These are phyloP conservation scores for Marasmius oreades DNA, from an alignment of 1,284 basidiomycete genomes.

Conservation along the genomic window DNA sequence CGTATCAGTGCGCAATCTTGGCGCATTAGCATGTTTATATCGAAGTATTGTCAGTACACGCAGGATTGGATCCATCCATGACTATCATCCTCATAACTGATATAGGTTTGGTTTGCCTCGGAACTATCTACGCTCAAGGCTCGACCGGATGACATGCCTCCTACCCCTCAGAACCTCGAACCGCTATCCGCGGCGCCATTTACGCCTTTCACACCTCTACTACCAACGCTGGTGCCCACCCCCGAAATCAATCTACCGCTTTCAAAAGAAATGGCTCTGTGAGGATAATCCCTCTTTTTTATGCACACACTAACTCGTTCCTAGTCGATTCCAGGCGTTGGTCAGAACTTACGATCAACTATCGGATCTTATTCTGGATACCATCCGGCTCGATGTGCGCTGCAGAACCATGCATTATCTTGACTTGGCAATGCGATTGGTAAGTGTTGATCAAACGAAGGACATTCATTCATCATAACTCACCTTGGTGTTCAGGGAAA, in stretches of 20 bases:
- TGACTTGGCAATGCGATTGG: constrained; percentile 72
- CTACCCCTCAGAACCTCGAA: constrained; percentile 48
- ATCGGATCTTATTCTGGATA: constrained; percentile 83
- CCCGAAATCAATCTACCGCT: constrained; percentile 70
- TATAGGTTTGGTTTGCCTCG: constrained; percentile 77
- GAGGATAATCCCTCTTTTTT: constrained; percentile 29
- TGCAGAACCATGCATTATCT: constrained; percentile 85
- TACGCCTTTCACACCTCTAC: constrained; percentile 42
- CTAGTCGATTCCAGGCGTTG: constrained; percentile 86
- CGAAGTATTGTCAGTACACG: constrained; percentile 75
- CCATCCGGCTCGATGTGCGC: constrained; percentile 86
- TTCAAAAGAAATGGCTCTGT: constrained; percentile 86
- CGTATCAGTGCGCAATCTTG: constrained; percentile 70
- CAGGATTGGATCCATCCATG: not conserved
- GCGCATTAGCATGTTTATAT: constrained; percentile 78
- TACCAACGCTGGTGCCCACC: constrained; percentile 33
- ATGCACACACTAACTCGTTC: constrained; percentile 3
- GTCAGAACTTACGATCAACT: constrained; percentile 89
- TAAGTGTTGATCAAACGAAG: constrained; percentile 27
- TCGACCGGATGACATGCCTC: constrained; percentile 50
- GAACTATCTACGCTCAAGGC: constrained; percentile 67
- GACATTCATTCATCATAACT: constrained; percentile 1
- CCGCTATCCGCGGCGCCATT: constrained; percentile 45
- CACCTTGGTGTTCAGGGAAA: constrained; percentile 57
- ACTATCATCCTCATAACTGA: not conserved